Base-by-base conservation (phyloP, 345 rosid species). In the Bruguiera gymnorhiza region DNA sequence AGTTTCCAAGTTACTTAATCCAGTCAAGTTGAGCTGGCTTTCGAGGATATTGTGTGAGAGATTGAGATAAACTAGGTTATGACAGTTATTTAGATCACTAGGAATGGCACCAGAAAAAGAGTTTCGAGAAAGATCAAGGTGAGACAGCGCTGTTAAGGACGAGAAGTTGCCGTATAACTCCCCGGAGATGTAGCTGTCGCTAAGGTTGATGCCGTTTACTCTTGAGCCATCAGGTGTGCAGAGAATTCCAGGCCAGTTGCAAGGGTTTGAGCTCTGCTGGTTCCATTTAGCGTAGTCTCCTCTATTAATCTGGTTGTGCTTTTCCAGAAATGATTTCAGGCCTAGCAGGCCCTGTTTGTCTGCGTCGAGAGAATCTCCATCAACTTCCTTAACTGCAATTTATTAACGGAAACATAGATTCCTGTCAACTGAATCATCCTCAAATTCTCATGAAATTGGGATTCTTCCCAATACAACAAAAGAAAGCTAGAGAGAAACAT, bases 51-150 rank as follows among this genome's bases (percentile, higher is more conserved):
- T 94, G 72, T 94, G 93, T 2, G 97, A 91, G 16, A 94, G 84
- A 78, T 94, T 94, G 46, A 94, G 89, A 78, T 80, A 70, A 24
- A 43, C 77, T 0, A 94, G 80, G 76, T 75, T 86, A 16, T 55
- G 60, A 76, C 98, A 94, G 27, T 63, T 77, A 81, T 74, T 86
- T 60, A 94, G 51, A 69, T 94, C 97, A 27, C 66, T 70, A 0
- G 92, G 87, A 26, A 94, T 80, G 1, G 51, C n/a, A 3, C 97
- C 97, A 27, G 46, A 8, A 15, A 94, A 75, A 11, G 88, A 86
- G 81, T 94, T 94, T 27, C 0, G 20, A 0, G 98, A 94, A 61
- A 94, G 85, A 75, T 94, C 96, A 13, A 94, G 96, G 68, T 62
- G 60, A 2, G 82, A 55, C 18, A 94, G 96, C 26, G 89, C 69